Evolutionary conservation across 148 eudicot species (phyloP), one percentile per base, ranked within the genome.

Genomic region (Beta vulgaris): DNA sequence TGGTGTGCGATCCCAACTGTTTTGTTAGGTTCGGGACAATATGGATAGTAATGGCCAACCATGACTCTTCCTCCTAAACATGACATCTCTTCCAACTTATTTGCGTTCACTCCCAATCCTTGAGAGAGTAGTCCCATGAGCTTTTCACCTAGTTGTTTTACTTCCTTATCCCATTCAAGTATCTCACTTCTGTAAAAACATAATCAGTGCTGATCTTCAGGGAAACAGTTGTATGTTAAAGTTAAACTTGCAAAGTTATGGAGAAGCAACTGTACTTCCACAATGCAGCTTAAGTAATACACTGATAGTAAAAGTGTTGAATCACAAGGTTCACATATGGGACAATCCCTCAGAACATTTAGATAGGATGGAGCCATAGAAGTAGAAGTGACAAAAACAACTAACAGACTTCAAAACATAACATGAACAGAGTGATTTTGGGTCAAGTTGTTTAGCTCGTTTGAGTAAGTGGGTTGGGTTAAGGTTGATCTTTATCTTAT

Each of bases 11-110:
- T 66, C 70, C 90, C 90, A 19, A 87, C 40, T 0, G 88, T 87
- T 53, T 77, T 73, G 6, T 85, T 69, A 7, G 88, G 85, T 62
- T 87, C 85, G 0, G 90, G 90, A 40, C 90, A 87, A 54, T 64
- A 65, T 0, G 90, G 90, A 68, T 87, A 87, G 39, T 76, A 85
- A 32, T 78, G 81, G 0, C 79, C 90, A n/a, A 71, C 83, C 81
- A 87, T 78, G 6, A 23, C 6, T 67, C 78, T 77, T 0, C 29
- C 51, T 19, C 23, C 82, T 21, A 71, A 34, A 46, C 76, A 82
- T 1, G 74, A 63, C 48, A 61, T 43, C 35, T 71, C 83, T 42
- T 74, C 82, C 63, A 87, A 34, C 71, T 70, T 78, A 28, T 73
- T 62, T 0, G 46, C 53, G 7, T 31, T 66, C 37, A 77, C 5